Base-by-base conservation (phyloP, 768 basidiomycete species). In the Termitomyces sp. region DNA sequence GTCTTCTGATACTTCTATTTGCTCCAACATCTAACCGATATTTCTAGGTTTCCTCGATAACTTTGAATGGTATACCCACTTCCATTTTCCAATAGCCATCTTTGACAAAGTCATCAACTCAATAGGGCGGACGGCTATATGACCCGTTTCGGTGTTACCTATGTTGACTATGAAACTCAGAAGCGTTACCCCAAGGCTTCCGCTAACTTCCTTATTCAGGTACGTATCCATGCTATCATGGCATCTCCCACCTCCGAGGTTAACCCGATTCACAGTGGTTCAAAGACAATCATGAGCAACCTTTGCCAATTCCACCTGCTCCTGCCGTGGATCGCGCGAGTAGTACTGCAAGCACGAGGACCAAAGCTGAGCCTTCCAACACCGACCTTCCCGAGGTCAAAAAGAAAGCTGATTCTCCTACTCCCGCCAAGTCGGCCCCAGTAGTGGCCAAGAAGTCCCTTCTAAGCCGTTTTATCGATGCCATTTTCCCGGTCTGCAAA, bases 121-220 rank as follows among this genome's bases (percentile, higher is more conserved):
- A 15, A 22, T 50, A 77, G 76, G 87, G 85, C 87, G n/a, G 87
- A 89, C 61, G 86, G 88, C 32, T 88, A 88, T 65, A 70, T 69
- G 39, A 88, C 87, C 7, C 84, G 88, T 6, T 90, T 90, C 67
- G 88, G 88, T 58, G 79, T 87, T 58, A 89, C 86, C 24, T 88
- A 89, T 66, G 86, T 90, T 55, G 84, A 90, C 74, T 89, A 86
- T 71, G 74, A 81, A 58, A 89, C 87, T 4, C 88, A 86, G 72
- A 78, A 84, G 73, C 78, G 88, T 20, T 82, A 80, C 67, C 86
- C 87, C 16, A 89, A 90, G 67, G 82, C 81, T 16, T 87, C 84
- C 15, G 84, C 81, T 35, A 78, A 78, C 61, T 85, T 86, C 73
- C 68, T 88, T 15, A 67, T 81, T 49, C 76, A 87, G 77, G 86